phyloP scores from a whole-genome alignment of 2,329 filamentous ascomycete species.

The Xylaria sp. region DNA sequence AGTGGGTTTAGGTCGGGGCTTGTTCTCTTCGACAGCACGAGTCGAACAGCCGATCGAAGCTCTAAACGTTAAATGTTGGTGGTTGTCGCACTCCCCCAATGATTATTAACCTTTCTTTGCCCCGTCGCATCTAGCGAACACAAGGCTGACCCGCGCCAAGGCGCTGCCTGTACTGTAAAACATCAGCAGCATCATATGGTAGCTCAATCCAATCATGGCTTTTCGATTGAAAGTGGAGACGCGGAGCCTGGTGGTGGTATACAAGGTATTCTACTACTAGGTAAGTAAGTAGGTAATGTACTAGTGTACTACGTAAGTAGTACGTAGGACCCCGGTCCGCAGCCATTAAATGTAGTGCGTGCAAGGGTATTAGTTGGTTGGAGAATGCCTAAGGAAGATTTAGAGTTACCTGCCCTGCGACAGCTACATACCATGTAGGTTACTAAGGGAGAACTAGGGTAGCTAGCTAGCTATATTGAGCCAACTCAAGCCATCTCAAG shows the following conservation, averaged over 20 bases:
- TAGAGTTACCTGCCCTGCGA: background rate
- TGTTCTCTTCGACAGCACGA: conserved; percentile 13
- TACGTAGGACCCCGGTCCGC: no score
- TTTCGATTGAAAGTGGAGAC: conserved; percentile 26
- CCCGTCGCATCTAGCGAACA: conserved; percentile 31
- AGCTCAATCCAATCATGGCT: conserved; percentile 21
- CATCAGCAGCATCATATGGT: conserved; percentile 16
- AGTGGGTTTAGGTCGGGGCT: background rate
- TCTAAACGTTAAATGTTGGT: conserved; percentile 10
- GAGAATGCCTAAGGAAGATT: background rate
- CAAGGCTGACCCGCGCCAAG: conserved; percentile 32
- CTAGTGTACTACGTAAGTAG: no score
- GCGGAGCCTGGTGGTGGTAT: background rate
- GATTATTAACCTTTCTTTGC: conserved; percentile 18
- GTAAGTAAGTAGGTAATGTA: no score
- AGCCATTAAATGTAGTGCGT: background rate
- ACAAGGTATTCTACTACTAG: no score
- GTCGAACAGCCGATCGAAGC: conserved; percentile 19
- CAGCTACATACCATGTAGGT: background rate
- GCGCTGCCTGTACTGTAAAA: conserved; percentile 9
- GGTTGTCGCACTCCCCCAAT: conserved; percentile 18
- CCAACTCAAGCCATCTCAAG: background rate
- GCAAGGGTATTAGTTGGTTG: background rate
- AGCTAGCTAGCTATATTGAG: no score
- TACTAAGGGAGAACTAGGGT: no score